Evolutionary conservation across 345 rosid genomes (phyloP).

Genomic region (Dovyalis caffra): DNA sequence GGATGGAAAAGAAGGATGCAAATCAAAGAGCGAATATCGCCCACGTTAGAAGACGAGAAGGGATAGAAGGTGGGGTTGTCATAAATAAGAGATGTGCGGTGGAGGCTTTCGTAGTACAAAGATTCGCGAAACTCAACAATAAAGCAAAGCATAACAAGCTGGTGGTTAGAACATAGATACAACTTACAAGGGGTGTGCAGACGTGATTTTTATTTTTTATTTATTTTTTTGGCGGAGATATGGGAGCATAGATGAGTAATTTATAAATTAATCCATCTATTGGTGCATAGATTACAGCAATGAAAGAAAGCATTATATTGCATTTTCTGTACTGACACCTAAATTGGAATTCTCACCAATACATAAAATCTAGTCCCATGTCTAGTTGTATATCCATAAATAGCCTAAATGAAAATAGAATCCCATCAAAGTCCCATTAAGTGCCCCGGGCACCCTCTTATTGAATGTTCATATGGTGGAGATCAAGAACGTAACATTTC

Average conservation of each 20-base stretch:
- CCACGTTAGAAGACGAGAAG: not conserved
- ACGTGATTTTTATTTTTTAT: too few relatives aligned
- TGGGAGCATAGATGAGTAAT: too few relatives aligned
- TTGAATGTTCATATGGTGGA: not conserved
- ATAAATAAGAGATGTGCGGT: not conserved
- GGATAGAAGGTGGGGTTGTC: not conserved
- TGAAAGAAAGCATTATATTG: not conserved
- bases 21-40: not conserved
- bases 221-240: too few relatives aligned
- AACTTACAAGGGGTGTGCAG: too few relatives aligned
- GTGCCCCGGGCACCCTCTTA: not conserved
- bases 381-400: not conserved
- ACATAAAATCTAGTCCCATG: not conserved
- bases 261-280: too few relatives aligned
- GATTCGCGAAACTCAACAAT: not conserved
- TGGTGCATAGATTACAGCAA: not conserved
- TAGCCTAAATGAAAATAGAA: not conserved
- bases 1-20: not conserved
- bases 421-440: not conserved
- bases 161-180: not conserved
- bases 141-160: conserved; percentile 3
- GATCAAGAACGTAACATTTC: not conserved
- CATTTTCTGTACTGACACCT: not conserved
- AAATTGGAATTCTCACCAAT: not conserved
- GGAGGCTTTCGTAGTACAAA: not conserved